A percentile compares a stretch with the other conserved stretches of the same genome.
These are phyloP conservation scores for Cucurbita argyrosperma DNA, from an alignment of 306 rosid genomes.

Conservation along the genomic window DNA sequence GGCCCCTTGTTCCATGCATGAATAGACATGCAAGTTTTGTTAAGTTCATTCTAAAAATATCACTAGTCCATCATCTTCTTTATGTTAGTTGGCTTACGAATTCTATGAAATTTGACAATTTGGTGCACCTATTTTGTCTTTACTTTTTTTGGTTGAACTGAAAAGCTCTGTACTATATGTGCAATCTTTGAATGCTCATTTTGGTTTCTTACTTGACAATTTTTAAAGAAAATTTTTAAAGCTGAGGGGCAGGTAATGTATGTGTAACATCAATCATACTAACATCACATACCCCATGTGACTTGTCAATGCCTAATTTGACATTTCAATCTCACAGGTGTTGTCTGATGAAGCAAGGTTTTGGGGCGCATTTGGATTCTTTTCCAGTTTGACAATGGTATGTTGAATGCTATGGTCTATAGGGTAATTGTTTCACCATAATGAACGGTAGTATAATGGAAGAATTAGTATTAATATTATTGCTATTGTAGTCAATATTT, in stretches of 20 bases:
- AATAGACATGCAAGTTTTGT: not conserved
- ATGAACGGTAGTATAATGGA: not conserved
- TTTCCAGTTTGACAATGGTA: slow-evolving; percentile 61
- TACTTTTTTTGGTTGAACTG: not conserved
- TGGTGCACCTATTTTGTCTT: not conserved
- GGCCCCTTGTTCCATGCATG: not conserved
- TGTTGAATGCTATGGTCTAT: slow-evolving; percentile 8
- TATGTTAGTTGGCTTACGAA: not conserved
- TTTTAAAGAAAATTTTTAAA: not conserved
- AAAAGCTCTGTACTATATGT: not conserved
- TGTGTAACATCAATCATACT: not conserved
- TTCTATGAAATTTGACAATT: not conserved
- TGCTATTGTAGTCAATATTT: not conserved
- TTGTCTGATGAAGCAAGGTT: slow-evolving; percentile 71
- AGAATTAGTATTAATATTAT: not conserved
- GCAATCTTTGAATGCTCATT: not conserved
- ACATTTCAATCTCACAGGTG: slow-evolving; percentile 38
- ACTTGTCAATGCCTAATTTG: slow-evolving; percentile 7
- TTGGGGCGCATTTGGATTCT: slow-evolving; percentile 92
- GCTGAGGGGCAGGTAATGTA: not conserved
- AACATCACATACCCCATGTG: not conserved
- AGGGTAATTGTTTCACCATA: not conserved
- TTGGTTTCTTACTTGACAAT: not conserved
- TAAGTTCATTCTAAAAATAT: not conserved
- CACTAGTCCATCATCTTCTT: not conserved